Base-by-base conservation (phyloP, 78 protist genomes). In the Monocercomonoides exilis region DNA sequence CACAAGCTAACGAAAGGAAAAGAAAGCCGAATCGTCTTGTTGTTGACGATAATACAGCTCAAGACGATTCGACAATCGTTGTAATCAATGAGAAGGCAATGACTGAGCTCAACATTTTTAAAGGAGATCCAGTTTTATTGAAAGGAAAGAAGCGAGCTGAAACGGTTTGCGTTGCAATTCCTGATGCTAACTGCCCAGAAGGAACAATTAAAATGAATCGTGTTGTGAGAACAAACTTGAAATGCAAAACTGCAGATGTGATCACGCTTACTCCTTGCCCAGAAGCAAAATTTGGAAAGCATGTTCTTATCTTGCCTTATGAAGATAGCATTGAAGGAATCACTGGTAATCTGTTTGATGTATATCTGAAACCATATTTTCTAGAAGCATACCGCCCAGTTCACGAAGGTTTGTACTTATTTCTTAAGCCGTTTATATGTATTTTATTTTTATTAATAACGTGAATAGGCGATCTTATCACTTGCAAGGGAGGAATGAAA, bases 381-480 rank as follows among this genome's bases (percentile, higher is more conserved):
- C 84, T 93, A 77, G 99, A 97, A 89, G 96, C 99, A 2, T 98
- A 97, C 93, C 97, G 99, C 80, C 99, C 99, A 41, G 96, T 99
- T 36, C 86, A 96, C 81, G 97, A 98, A 92, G 97, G 96, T 41
- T 93, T 6, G 82, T 32, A 79, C 6, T 5, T n/a, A n/a, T n/a
- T n/a, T n/a, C n/a, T n/a, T n/a, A n/a, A n/a, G n/a, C n/a, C n/a
- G n/a, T n/a, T n/a, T n/a, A n/a, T n/a, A n/a, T n/a, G n/a, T n/a
- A n/a, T n/a, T n/a, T n/a, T n/a, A n/a, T n/a, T n/a, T n/a, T n/a
- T n/a, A n/a, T n/a, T n/a, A n/a, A n/a, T n/a, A n/a, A n/a, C n/a
- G n/a, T n/a, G n/a, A n/a, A 0, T 1, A 77, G 91, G 94, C 46
- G 96, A 94, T 63, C 79, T 90, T 41, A 95, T 96, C 92, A 89